Base-by-base conservation (phyloP, 345 rosid genomes). In the Hibiscus syriacus region DNA sequence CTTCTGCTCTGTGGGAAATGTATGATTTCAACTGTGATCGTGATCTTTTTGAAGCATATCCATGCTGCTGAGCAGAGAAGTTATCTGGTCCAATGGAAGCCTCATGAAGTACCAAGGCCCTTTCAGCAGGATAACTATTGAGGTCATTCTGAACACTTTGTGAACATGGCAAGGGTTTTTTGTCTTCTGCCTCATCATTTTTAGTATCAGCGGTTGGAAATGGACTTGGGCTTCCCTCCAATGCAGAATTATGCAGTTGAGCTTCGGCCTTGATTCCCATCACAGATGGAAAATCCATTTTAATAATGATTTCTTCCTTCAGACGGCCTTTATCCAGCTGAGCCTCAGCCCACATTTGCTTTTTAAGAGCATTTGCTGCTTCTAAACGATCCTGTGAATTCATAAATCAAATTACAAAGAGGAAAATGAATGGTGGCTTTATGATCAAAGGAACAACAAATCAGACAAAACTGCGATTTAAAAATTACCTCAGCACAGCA, bases 331-430 rank as follows among this genome's bases (percentile, higher is more conserved):
- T 91, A 80, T 92, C 99, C 74, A 86, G 74, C 65, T 95, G 99
- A 50, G 95, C 96, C 81, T 92, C 99, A 3, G 87, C 86, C 99
- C 95, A 95, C 92, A 95, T 92, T 74, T 95, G 98, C 74, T 87
- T 95, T 80, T 95, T 95, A 72, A 95, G 90, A 79, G 96, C 82
- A 83, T 85, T 92, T 72, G 99, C 93, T 53, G 94, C 96, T 79
- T 95, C 99, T 86, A 95, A 72, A 41, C 99, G 98, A 45, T 95
- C 99, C 99, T 94, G 92, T 58, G 39, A 74, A 71, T 68, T 48
- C 49, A 48, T 32, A 19, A 69, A 68, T 74, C 69, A 76, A 75
- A 62, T 68, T 43, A 61, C 23, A 63, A 38, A 43, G 14, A 70
- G 19, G 30, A 20, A 53, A 29, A 52, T 60, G 9, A 50, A 19